Conservation (phyloP, 192 early-diverging fungal species). For the Nowakowskiella sp. region DNA sequence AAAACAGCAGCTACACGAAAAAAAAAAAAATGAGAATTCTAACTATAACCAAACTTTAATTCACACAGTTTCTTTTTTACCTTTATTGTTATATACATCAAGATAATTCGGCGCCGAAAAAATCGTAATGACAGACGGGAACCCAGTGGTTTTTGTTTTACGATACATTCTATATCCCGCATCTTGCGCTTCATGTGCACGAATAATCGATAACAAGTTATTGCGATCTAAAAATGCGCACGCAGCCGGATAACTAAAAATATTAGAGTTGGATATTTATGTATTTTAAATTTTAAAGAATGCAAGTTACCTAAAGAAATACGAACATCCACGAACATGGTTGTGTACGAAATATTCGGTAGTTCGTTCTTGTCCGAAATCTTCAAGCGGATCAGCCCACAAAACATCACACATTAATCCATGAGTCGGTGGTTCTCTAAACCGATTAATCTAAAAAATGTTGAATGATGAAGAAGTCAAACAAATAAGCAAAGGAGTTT, state of each 20-base stretch:
- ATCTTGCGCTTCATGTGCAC: conserved; percentile 38
- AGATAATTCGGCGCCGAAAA: conserved; percentile 37
- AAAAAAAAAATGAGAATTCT: conserved; percentile 6
- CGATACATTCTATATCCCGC: conserved; percentile 27
- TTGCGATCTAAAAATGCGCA: conserved; percentile 31
- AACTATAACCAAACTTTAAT: neutral
- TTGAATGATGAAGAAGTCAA: conserved; percentile 1
- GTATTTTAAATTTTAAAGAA: conserved; percentile 1
- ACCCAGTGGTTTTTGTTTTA: conserved; percentile 17
- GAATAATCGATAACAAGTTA: conserved; percentile 26
- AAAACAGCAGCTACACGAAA: conserved; percentile 45
- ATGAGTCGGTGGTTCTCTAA: conserved; percentile 24
- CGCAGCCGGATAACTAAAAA: conserved; percentile 18
- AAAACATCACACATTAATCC: conserved; percentile 25
- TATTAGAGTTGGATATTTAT: neutral
- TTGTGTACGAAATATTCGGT: conserved; percentile 20
- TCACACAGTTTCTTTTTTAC: no score
- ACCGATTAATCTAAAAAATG: conserved; percentile 15
- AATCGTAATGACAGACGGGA: conserved; percentile 25
- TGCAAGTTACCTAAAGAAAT: conserved; percentile 19
- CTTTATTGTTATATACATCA: conserved; percentile 17
- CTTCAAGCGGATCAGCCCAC: conserved; percentile 23
- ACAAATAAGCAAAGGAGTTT: conserved; percentile 1
- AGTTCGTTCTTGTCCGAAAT: conserved; percentile 8
- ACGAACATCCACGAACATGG: conserved; percentile 20